Evolutionary conservation across 495 filamentous ascomycete genomes (phyloP), one percentile per base, ranked within the genome.

Genomic region (Penicillium herquei): DNA sequence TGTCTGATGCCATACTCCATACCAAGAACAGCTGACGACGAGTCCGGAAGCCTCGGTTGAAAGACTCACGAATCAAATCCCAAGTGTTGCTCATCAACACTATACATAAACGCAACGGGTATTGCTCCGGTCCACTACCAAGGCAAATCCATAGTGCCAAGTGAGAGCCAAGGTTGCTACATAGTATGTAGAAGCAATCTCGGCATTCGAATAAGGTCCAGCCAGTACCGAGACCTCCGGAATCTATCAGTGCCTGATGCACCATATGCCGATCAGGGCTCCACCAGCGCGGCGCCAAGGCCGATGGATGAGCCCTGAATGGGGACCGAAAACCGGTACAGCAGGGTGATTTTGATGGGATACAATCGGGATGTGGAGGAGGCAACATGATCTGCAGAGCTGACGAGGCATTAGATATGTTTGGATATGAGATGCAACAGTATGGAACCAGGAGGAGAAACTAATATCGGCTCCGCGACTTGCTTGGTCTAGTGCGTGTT

Each of bases 31-130:
- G 17, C 40, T 43, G 40, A 43, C 40, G 17, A 43, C 21, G 21
- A 37, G 34, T 7, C 12, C 58, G 74, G 71, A 53, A 73, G 35
- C 83, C 84, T 10, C 76, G 77, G 52, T 81, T 75, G 62, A 84
- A 12, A 43, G 7, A 16, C 17, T 8, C 40, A 43, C 40, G 17
- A 43, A 43, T 43, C 40, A 21, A n/a, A 43, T 43, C 8, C 11
- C 14, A 13, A 12, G 2, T 3, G 9, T 43, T 43, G 9, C 40
- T 43, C 40, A 43, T 43, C 40, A 43, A 16, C 12, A 37, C 2
- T 37, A 13, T 37, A 37, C 12, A 37, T 1, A 37, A 37, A 13
- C 4, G 21, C 21, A 26, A 26, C 21, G 21, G 21, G 4, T 26
- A 26, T 26, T 26, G 2, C 21, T 26, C 21, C 21, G 21, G 21